phyloP scores from a whole-genome alignment of 176 grass and related monocot species.

The barley (Hordeum vulgare) region MorexV3_pseudomolecules_assembly NC_058520.1:571210558-571211057 shows the following conservation, averaged over 20 bases:
- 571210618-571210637: neutral
- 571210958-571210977: constrained; percentile 98
- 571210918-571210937: neutral
- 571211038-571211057: constrained; percentile 34
- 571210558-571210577: neutral
- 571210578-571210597: neutral
- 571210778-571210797: neutral
- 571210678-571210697: neutral
- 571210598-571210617: constrained; percentile 1
- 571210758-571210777: neutral
- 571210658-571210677: neutral
- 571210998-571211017: constrained; percentile 94
- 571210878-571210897: neutral
- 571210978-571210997: constrained; percentile 98
- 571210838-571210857: neutral
- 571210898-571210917: neutral
- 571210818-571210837: neutral
- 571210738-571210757: neutral
- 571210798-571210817: neutral
- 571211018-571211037: constrained; percentile 85
- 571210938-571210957: neutral
- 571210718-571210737: neutral
- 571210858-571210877: neutral
- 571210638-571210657: neutral
- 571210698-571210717: neutral